Conservation (phyloP, 2,329 filamentous ascomycete genomes). For the Fusarium coffeatum region DNA sequence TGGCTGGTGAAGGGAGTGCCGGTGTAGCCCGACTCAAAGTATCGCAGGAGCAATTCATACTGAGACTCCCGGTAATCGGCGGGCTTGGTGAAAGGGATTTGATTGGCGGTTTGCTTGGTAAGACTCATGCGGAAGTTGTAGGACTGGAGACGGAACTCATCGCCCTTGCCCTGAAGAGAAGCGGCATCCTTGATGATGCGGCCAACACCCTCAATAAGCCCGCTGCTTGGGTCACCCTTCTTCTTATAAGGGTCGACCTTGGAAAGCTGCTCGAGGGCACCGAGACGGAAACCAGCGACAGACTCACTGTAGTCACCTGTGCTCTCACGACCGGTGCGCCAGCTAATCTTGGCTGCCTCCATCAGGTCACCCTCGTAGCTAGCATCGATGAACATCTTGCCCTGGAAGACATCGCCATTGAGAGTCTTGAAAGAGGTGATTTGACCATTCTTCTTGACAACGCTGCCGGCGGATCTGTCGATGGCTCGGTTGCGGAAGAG, state of each 20-base stretch:
- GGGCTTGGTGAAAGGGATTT: slow-evolving; percentile 30
- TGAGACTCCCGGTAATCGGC: slow-evolving; percentile 29
- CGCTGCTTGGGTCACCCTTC: slow-evolving; percentile 22
- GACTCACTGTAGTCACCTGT: slow-evolving; percentile 23
- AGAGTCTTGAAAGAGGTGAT: slow-evolving; percentile 34
- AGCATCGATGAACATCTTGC: slow-evolving; percentile 41
- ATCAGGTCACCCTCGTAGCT: slow-evolving; percentile 41
- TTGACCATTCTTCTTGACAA: slow-evolving; percentile 26
- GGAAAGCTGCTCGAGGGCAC: slow-evolving; percentile 5
- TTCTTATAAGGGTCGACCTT: slow-evolving; percentile 28
- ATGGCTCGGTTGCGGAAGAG: slow-evolving; percentile 34
- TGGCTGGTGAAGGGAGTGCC: slow-evolving; percentile 32
- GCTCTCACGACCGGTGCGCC: slow-evolving; percentile 32
- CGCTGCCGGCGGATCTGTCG: slow-evolving; percentile 17
- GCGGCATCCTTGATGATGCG: slow-evolving; percentile 16
- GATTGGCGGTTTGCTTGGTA: slow-evolving; percentile 18
- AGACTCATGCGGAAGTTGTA: slow-evolving; percentile 38
- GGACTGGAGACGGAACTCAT: slow-evolving; percentile 31
- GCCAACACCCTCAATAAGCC: slow-evolving; percentile 25
- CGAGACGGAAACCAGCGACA: slow-evolving; percentile 25
- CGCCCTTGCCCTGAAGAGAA: slow-evolving; percentile 12
- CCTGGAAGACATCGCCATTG: slow-evolving; percentile 17
- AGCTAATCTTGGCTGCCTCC: slow-evolving; percentile 34
- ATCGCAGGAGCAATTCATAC: slow-evolving; percentile 36
- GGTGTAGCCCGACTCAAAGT: slow-evolving; percentile 31